Base-by-base conservation (phyloP, 495 filamentous ascomycete genomes). In the Aspergillus nanangensis region DNA sequence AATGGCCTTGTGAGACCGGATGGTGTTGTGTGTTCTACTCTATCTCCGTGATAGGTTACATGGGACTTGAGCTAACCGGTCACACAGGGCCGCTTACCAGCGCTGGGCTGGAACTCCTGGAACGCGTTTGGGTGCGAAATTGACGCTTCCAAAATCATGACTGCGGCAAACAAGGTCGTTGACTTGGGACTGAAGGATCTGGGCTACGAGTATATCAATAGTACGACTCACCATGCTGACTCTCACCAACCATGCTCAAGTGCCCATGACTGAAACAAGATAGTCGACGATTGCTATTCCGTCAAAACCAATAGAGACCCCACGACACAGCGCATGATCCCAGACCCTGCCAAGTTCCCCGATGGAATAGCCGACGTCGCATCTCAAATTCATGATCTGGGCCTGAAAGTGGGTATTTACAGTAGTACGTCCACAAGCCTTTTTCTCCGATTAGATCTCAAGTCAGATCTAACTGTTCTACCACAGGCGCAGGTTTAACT, bases 371-470 rank as follows among this genome's bases (percentile, higher is more conserved):
- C 68, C n/a, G 65, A 75, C 11, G 61, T 84, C 5, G 77, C 78
- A 2, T 60, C 78, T 31, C 45, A 76, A 46, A 68, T 87, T 18
- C 84, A 88, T 58, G 57, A 44, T 5, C 53, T 83, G 50, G 81
- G 80, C 0, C 52, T 87, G 22, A 81, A 81, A 42, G 74, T 86
- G 25, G 84, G 84, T 0, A 82, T 88, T 41, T 88, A 87, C 60
- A 63, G 75, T 58, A 60, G 61, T 68, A 32, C 53, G 67, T 57
- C 13, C n/a, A 10, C 7, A 32, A 15, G 57, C 13, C 8, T 8
- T 11, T 35, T 4, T 8, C 55, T 33, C 50, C 38, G 8, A 25
- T 15, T 4, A 21, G 23, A 7, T 8, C 10, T 1, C 0, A 14
- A 14, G 23, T 23, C 13, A 21, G 13, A 36, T 44, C 4, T 7